A percentile compares a stretch with the other conserved stretches of the same genome.
These are phyloP conservation scores for Euphorbia schlechtendalii DNA, from an alignment of 441 rosid genomes.

Conservation along the genomic window DNA sequence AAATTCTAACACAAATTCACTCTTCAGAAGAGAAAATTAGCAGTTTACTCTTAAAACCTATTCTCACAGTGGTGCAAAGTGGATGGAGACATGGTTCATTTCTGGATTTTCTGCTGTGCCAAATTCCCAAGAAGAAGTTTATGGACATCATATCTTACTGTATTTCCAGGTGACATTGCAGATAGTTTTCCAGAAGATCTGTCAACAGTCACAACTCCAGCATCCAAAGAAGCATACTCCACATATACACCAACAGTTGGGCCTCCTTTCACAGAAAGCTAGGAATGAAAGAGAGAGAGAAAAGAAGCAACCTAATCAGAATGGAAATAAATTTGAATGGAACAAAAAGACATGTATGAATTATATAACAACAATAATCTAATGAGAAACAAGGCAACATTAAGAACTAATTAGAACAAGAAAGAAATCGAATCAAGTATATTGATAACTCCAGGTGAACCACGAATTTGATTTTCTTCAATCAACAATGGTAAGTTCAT, in stretches of 20 bases:
- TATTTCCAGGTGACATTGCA: constrained; percentile 82
- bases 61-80: too few species aligned
- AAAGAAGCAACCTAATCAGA: constrained; percentile 11
- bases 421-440: not conserved
- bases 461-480: constrained; percentile 1
- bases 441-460: not conserved
- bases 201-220: constrained; percentile 53
- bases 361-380: not conserved
- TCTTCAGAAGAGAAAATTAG: not conserved
- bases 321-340: not conserved
- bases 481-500: not conserved
- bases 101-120: too few species aligned
- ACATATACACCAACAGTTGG: constrained; percentile 68
- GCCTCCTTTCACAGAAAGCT: constrained; percentile 85
- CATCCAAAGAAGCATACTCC: constrained; percentile 55
- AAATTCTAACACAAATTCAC: not conserved
- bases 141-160: constrained; percentile 45
- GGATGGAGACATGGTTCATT: too few species aligned
- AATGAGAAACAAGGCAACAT: not conserved
- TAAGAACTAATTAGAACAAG: not conserved
- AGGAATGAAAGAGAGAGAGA: constrained; percentile 17
- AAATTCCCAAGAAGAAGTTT: constrained; percentile 2
- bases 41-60: not conserved
- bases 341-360: constrained; percentile 1
- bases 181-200: constrained; percentile 55